Percentiles rank a stretch among this genome's conserved stretches.
These are phyloP conservation scores for Candida sonorensis DNA, from an alignment of 805 yeast species.

Conservation along the genomic window DNA sequence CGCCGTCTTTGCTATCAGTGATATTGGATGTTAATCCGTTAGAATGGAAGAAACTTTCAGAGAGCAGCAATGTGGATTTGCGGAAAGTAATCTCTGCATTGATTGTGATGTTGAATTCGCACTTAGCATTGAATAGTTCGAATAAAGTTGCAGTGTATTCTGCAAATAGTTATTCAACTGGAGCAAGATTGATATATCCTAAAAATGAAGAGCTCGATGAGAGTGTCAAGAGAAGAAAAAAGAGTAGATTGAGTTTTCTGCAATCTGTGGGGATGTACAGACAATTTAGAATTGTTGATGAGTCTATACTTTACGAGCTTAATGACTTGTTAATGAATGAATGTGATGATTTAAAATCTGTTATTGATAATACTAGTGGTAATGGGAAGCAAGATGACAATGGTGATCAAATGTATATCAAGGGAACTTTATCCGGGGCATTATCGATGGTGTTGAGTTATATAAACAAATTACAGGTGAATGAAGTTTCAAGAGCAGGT, in stretches of 20 bases:
- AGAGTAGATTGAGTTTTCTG: no score
- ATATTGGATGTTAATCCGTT: constrained; percentile 72
- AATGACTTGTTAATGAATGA: constrained; percentile 35
- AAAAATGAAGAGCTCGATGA: constrained; percentile 16
- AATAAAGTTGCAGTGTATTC: constrained; percentile 80
- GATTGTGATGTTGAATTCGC: constrained; percentile 78
- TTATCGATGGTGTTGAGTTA: constrained; percentile 76
- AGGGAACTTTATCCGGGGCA: constrained; percentile 65
- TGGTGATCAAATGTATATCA: no score
- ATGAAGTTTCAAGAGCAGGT: constrained; percentile 34
- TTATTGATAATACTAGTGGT: no score
- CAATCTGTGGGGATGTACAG: constrained; percentile 68
- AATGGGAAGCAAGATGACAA: no score
- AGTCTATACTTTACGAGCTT: constrained; percentile 55
- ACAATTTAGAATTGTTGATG: constrained; percentile 76
- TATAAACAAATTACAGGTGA: constrained; percentile 57
- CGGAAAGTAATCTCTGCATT: constrained; percentile 58
- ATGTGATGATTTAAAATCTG: constrained; percentile 17
- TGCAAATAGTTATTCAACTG: constrained; percentile 50
- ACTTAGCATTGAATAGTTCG: constrained; percentile 74
- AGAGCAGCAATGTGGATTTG: constrained; percentile 35
- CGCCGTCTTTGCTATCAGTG: constrained; percentile 75
- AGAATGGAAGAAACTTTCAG: constrained; percentile 50
- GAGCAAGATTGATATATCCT: constrained; percentile 71
- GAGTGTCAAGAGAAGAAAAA: no score